Conservation (phyloP, 495 filamentous ascomycete species). For the Chaetomium cochliodes region DNA sequence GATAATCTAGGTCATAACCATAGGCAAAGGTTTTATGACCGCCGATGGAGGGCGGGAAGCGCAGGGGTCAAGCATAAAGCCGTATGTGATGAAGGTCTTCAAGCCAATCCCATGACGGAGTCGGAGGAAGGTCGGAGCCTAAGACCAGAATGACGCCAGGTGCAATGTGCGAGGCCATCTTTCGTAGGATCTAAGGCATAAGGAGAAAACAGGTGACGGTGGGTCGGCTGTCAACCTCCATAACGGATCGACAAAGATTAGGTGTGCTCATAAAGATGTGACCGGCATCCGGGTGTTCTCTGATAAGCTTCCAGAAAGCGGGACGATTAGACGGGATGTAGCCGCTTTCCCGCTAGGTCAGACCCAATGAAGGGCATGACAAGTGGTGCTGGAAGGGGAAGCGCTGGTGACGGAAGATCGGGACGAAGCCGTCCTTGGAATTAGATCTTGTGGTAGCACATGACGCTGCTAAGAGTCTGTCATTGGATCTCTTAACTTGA, state of each 20-base stretch:
- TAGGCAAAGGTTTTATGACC: background rate
- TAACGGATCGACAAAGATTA: background rate
- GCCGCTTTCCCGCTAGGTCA: background rate
- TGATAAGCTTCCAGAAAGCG: background rate
- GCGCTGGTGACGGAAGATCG: background rate
- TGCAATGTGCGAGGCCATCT: background rate
- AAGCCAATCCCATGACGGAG: background rate
- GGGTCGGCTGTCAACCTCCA: background rate
- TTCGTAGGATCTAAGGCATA: background rate
- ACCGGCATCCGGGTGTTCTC: conserved; percentile 4
- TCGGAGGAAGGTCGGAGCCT: background rate
- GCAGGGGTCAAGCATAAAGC: background rate
- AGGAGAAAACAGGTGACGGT: background rate
- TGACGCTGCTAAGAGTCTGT: background rate
- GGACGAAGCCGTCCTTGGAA: too few species aligned
- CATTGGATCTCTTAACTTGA: conserved; percentile 7
- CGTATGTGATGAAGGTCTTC: background rate
- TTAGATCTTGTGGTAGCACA: background rate
- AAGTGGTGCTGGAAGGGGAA: background rate
- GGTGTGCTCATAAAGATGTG: background rate
- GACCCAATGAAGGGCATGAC: background rate
- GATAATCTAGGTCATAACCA: too few species aligned
- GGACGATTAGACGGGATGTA: background rate
- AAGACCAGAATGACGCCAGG: background rate
- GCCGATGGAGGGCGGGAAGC: background rate